Base-by-base conservation (phyloP, 2,329 filamentous ascomycete genomes). In the Colletotrichum salicis region DNA sequence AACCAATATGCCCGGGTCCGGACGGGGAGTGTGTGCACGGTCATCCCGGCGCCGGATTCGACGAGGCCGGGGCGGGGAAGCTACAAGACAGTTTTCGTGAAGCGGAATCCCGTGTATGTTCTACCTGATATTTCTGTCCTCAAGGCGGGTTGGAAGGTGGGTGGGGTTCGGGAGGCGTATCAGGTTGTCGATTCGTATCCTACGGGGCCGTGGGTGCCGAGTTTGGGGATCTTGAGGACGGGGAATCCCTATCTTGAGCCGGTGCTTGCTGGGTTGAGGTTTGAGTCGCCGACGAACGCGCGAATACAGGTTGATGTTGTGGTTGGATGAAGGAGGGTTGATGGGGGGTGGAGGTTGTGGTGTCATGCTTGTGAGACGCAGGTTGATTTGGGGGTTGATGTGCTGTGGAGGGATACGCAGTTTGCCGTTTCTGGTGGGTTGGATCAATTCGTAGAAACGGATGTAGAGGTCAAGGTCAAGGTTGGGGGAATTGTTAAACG, bases 1-100 rank as follows among this genome's bases (percentile, higher is more conserved):
- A 51, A 61, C 27, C 58, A 61, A 37, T 61, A 51, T 19, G 58
- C 41, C 41, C 45, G 41, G n/a, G 58, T 61, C 19, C 58, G n/a
- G 27, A 51, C 24, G 19, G 41, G 58, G 37, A 61, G 27, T 3
- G 41, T 61, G 5, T 61, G 37, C 27, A 61, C 41, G 27, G 37
- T 12, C 24, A 61, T 51, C 27, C 41, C 41, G 27, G 58, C 41
- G 58, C 58, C 58, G 58, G 41, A 61, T 29, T 61, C 58, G 24
- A 33, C 58, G 37, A 61, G 45, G 41, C 58, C 58, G 1, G 58
- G 41, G 19, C 15, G 58, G 41, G 58, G 58, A 1, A 8, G 41
- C 41, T 48, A 61, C 58, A 61, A 61, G 58, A 61, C 41, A 12
- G n/a, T 33, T 7, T 51, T 51, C 41, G 41, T 61, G 24, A 61